Evolutionary conservation across 2,329 filamentous ascomycete species (phyloP).

Genomic region (Aspergillus sp.): DNA sequence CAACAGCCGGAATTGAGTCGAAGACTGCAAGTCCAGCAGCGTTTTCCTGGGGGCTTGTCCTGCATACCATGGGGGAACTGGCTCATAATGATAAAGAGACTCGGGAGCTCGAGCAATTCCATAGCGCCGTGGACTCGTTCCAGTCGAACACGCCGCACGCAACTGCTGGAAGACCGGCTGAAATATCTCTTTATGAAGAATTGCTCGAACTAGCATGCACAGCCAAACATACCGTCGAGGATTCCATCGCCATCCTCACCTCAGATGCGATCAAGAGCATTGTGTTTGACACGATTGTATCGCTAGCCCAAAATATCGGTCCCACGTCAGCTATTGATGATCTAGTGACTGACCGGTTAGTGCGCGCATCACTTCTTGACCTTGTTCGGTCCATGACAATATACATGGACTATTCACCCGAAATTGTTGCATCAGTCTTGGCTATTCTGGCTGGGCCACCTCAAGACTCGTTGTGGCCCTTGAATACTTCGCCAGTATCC

Average conservation of each 20-base stretch:
- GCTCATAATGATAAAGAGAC: slow-evolving; percentile 65
- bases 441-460: slow-evolving; percentile 61
- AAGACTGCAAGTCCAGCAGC: slow-evolving; percentile 72
- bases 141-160: slow-evolving; percentile 42
- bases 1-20: slow-evolving; percentile 61
- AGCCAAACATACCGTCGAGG: slow-evolving; percentile 44
- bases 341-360: slow-evolving; percentile 62
- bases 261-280: slow-evolving; percentile 50
- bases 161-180: slow-evolving; percentile 34
- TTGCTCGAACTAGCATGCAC: slow-evolving; percentile 51
- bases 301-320: slow-evolving; percentile 50
- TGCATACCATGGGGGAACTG: slow-evolving; percentile 69
- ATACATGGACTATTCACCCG: slow-evolving; percentile 72
- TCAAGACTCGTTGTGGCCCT: slow-evolving; percentile 25
- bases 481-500: slow-evolving; percentile 23
- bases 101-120: slow-evolving; percentile 49
- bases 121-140: slow-evolving; percentile 47
- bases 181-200: slow-evolving; percentile 52
- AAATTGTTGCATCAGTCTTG: slow-evolving; percentile 69
- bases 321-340: slow-evolving; percentile 55
- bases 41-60: slow-evolving; percentile 80
- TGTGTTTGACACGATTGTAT: slow-evolving; percentile 54
- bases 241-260: slow-evolving; percentile 54
- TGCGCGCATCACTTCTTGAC: slow-evolving; percentile 69
- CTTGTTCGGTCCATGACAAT: slow-evolving; percentile 70